Percentiles rank a stretch among this genome's conserved stretches.
Conservation (phyloP, 352 stramenopile genomes). For the Blastocystis sp. region DNA sequence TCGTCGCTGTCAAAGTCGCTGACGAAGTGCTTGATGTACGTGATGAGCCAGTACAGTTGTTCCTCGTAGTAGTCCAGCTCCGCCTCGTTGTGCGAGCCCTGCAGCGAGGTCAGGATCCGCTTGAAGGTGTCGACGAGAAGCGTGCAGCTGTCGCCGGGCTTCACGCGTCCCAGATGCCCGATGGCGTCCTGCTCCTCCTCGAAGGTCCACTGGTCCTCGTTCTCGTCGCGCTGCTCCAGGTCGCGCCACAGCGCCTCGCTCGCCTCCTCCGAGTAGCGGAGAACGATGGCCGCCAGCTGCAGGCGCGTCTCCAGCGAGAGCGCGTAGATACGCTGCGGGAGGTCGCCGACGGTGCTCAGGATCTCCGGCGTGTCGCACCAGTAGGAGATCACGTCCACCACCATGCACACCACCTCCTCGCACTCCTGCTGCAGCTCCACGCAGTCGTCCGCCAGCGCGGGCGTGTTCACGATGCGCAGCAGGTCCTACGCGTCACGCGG, state of each 20-base stretch:
- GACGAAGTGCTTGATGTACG: conserved; percentile 56
- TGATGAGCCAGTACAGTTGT: conserved; percentile 52
- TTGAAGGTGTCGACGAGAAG: conserved; percentile 9
- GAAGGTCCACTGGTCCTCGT: conserved; percentile 58
- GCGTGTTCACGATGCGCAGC: background rate
- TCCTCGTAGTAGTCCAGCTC: conserved; percentile 8
- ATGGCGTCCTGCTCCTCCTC: conserved; percentile 53
- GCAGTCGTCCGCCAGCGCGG: conserved; percentile 12
- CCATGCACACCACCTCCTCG: conserved; percentile 13
- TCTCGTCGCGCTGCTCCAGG: conserved; percentile 38
- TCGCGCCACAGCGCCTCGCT: conserved; percentile 19
- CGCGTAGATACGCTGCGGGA: conserved; percentile 5
- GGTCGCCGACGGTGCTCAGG: background rate
- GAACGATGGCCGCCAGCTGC: background rate
- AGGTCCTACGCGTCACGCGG: conserved; percentile 11
- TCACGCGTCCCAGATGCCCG: conserved; percentile 6
- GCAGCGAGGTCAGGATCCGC: background rate
- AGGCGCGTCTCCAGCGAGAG: conserved; percentile 12
- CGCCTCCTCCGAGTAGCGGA: conserved; percentile 13
- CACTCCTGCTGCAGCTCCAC: conserved; percentile 12
- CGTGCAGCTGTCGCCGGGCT: background rate
- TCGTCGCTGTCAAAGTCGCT: conserved; percentile 41
- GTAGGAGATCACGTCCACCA: conserved; percentile 34
- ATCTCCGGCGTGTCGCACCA: background rate
- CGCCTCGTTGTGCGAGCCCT: background rate